phyloP scores from a whole-genome alignment of 148 eudicot genomes.

The Rheum nobile region DNA sequence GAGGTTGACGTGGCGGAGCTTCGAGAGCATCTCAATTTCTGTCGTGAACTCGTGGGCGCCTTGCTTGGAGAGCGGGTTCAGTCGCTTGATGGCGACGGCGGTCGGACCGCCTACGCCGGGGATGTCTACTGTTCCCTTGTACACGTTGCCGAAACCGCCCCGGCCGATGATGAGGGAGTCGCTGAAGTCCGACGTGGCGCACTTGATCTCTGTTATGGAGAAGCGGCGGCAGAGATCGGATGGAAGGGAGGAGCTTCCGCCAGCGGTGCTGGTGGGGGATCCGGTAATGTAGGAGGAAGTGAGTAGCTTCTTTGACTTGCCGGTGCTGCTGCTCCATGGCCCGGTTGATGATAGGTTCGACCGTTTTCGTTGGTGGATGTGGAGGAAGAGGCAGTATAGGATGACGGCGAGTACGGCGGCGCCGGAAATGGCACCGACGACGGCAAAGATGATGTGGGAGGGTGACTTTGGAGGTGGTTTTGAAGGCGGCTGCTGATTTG shows the following conservation, averaged over 20 bases:
- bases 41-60: slow-evolving; percentile 81
- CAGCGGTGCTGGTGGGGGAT: background rate
- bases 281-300: background rate
- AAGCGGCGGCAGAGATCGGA: slow-evolving; percentile 9
- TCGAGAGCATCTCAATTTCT: slow-evolving; percentile 67
- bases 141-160: slow-evolving; percentile 27
- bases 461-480: slow-evolving; percentile 11
- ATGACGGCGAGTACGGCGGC: slow-evolving; percentile 32
- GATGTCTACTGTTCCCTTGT: slow-evolving; percentile 13
- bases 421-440: background rate
- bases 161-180: slow-evolving; percentile 13
- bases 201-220: slow-evolving; percentile 12
- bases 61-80: slow-evolving; percentile 36
- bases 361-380: background rate
- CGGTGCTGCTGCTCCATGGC: background rate
- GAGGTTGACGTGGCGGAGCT: slow-evolving; percentile 76
- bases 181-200: slow-evolving; percentile 20
- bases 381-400: background rate
- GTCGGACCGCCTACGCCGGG: background rate
- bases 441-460: background rate
- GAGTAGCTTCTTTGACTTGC: background rate
- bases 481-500: slow-evolving; percentile 19
- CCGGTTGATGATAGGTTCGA: background rate
- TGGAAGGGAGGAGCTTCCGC: background rate
- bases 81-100: slow-evolving; percentile 22